phyloP scores from a whole-genome alignment of 129 eudicot species.

The Flaveria bidentis region DNA sequence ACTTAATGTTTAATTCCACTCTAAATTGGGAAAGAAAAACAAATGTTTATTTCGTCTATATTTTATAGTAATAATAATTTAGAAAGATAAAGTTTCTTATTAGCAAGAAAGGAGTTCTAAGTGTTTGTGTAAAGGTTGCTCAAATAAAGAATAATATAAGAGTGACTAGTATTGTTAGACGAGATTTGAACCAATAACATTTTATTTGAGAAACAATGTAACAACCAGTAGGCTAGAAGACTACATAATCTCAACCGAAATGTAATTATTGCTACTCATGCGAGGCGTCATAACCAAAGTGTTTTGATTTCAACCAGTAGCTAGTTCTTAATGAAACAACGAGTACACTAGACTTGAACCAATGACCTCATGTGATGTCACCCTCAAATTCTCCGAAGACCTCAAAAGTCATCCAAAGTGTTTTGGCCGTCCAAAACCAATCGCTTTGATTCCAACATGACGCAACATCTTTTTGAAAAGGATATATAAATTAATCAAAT shows the following conservation, averaged over 20 bases:
- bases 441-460: not conserved
- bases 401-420: slow-evolving; percentile 11
- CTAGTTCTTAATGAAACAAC: too few relatives aligned
- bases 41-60: not conserved
- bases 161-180: too few relatives aligned
- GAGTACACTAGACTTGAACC: too few relatives aligned
- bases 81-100: too few relatives aligned
- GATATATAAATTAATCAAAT: too few relatives aligned
- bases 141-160: too few relatives aligned
- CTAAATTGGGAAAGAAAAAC: not conserved
- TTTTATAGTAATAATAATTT: too few relatives aligned
- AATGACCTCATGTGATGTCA: not conserved
- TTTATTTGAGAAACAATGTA: too few relatives aligned
- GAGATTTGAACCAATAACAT: too few relatives aligned
- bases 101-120: not conserved
- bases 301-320: too few relatives aligned
- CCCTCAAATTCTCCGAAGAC: slow-evolving; percentile 2
- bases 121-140: too few relatives aligned
- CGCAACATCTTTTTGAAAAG: not conserved
- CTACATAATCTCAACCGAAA: not conserved
- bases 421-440: slow-evolving; percentile 1
- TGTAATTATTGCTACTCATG: not conserved
- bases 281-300: not conserved
- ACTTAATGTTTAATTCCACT: not conserved
- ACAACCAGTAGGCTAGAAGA: too few relatives aligned